Evolutionary conservation across 495 filamentous ascomycete genomes (phyloP), one percentile per base, ranked within the genome.

Genomic region (Xylaria curta): DNA sequence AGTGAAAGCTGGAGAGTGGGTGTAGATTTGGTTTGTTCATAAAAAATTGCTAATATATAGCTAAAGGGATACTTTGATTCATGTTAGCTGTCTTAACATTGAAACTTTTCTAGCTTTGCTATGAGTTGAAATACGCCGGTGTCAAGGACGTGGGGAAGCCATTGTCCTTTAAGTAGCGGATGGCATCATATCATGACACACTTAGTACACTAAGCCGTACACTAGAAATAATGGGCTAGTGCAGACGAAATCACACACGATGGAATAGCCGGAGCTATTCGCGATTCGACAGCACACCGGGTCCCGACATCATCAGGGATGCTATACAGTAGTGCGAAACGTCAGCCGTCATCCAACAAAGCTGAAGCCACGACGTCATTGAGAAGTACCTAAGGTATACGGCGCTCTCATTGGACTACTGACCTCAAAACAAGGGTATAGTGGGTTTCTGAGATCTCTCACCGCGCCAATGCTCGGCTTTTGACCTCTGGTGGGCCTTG

Each of bases 291-390:
- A 26, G 51, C 21, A 28, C 10, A 24, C 51, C 51, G 8, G 10
- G 19, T 31, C 28, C n/a, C 3, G 54, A 36, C 53, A 46, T 13
- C 42, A 46, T 26, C 19, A 17, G 26, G 28, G 66, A 26, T 21
- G 28, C 24, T 42, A 17, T 53, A 58, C 33, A 36, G 33, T 36
- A 36, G 49, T n/a, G 31, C 15, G 40, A 59, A 33, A 26, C 51
- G 9, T 49, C 44, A 26, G 28, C 4, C n/a, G 33, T 67, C 21
- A 4, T 40, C 17, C 9, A 15, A 9, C 8, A 28, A 54, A 40
- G 36, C 47, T 0, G 49, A 56, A 10, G 49, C 49, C 54, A 61
- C 56, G 54, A 69, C 56, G 66, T 69, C 66, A 69, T 61, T 47
- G 38, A 38, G 36, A 7, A 7, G 8, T 38, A 38, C 36, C 36